Evolutionary conservation across 768 basidiomycete species (phyloP), one percentile per base, ranked within the genome.

Genomic region (Ramaria rubella): DNA sequence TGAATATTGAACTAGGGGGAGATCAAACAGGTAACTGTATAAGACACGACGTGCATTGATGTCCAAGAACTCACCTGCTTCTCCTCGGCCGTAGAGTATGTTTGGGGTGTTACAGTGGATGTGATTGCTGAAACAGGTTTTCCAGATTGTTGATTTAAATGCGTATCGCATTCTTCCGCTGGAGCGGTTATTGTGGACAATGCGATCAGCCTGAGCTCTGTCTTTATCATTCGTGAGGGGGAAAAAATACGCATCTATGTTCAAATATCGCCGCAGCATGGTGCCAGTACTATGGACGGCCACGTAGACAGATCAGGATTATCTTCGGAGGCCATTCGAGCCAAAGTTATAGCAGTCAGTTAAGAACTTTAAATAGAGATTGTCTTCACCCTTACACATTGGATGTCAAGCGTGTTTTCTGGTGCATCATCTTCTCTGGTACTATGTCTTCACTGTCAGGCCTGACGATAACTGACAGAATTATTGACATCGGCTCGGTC

Each of bases 51-150:
- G n/a, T n/a, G n/a, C n/a, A n/a, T n/a, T n/a, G n/a, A n/a, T n/a
- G n/a, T n/a, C n/a, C n/a, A n/a, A n/a, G n/a, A n/a, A n/a, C n/a
- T n/a, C n/a, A n/a, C n/a, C n/a, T n/a, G n/a, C n/a, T n/a, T n/a
- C n/a, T n/a, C n/a, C n/a, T n/a, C n/a, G n/a, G n/a, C n/a, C 40
- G 14, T 11, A 38, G 62, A 65, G 31, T 57, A 48, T 34, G 42
- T 64, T 31, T 65, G 64, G 64, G 64, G 64, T 12, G 65, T 59
- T 2, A 53, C 58, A 1, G n/a, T n/a, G n/a, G 65, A 66, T 49
- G 49, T 61, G 29, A 55, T 49, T 46, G 46, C 52, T 4, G 52
- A 60, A 3, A 63, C 64, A 2, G 55, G 62, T 51, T 61, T 65
- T 42, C 63, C 63, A 1, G 58, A 61, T 40, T 55, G 40, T 31